Conservation (phyloP, 768 basidiomycete genomes). For the Pleurotus cornucopiae region DNA sequence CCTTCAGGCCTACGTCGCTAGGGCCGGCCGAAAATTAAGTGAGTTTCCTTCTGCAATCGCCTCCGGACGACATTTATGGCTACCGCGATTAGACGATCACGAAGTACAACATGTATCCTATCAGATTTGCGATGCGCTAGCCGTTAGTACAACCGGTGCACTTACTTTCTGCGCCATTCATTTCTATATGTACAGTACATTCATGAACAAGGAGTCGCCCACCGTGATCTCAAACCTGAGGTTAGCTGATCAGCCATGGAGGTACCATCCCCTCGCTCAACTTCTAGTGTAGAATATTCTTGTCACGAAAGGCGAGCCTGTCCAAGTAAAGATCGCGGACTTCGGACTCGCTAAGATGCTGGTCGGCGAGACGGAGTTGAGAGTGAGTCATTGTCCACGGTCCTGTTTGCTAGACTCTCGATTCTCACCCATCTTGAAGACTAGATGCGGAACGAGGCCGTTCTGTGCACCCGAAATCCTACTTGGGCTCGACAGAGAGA, state of each 20-base stretch:
- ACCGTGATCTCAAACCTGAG: constrained; percentile 93
- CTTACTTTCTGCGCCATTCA: background rate
- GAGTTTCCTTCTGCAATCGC: constrained; percentile 17
- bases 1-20: constrained; percentile 70
- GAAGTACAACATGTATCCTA: constrained; percentile 66
- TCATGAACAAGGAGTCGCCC: constrained; percentile 76
- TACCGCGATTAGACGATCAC: constrained; percentile 37
- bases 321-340: constrained; percentile 85
- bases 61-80: background rate
- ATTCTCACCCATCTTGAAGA: constrained; percentile 34
- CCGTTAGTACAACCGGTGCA: constrained; percentile 38
- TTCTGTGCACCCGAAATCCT: constrained; percentile 95
- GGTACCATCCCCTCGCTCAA: background rate
- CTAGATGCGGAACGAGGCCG: constrained; percentile 94
- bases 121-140: constrained; percentile 78
- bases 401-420: background rate
- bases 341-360: constrained; percentile 94
- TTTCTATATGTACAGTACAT: constrained; percentile 42
- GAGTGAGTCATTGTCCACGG: constrained; percentile 37
- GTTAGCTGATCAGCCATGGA: constrained; percentile 25
- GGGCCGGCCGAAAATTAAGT: constrained; percentile 51
- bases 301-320: constrained; percentile 64
- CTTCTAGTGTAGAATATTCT: constrained; percentile 64
- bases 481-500: constrained; percentile 41
- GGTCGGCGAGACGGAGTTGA: constrained; percentile 70